Percentiles rank a stretch among this genome's conserved stretches.
These are phyloP conservation scores for Dicorynia guianensis DNA, from an alignment of 306 rosid genomes.

Conservation along the genomic window DNA sequence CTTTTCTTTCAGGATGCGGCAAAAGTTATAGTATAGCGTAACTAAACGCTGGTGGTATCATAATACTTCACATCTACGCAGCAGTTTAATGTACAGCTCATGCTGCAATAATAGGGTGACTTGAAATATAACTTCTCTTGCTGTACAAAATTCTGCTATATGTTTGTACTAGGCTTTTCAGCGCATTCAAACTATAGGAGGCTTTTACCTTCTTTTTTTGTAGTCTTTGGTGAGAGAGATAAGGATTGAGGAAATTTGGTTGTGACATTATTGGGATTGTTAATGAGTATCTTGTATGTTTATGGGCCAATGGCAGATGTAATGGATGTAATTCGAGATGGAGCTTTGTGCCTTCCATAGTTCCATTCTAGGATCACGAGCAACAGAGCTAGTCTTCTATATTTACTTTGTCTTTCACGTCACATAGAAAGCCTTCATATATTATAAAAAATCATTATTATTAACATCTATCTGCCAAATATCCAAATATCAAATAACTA, in stretches of 20 bases:
- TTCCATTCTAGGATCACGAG: constrained; percentile 1
- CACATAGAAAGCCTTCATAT: no score
- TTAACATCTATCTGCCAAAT: no score
- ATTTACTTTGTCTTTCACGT: background rate
- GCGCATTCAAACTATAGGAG: constrained; percentile 36
- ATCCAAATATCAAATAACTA: no score
- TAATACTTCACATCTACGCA: background rate
- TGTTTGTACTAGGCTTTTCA: constrained; percentile 21
- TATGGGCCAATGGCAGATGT: constrained; percentile 25
- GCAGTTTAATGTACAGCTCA: constrained; percentile 49
- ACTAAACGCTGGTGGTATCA: background rate
- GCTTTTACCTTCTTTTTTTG: constrained; percentile 40
- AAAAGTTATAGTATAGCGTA: constrained; percentile 37
- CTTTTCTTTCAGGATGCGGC: constrained; percentile 34
- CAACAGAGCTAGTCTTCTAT: background rate
- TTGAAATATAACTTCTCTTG: constrained; percentile 41
- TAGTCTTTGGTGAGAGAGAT: constrained; percentile 43
- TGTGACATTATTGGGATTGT: constrained; percentile 9
- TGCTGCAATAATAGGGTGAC: constrained; percentile 39
- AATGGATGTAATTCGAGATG: constrained; percentile 10
- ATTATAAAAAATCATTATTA: no score
- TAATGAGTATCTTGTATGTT: background rate
- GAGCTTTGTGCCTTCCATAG: constrained; percentile 27
- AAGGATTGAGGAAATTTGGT: constrained; percentile 20
- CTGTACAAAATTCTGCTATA: constrained; percentile 20